Evolutionary conservation across 1,284 basidiomycete species (phyloP).

Genomic region (Agroathelia rolfsii): DNA sequence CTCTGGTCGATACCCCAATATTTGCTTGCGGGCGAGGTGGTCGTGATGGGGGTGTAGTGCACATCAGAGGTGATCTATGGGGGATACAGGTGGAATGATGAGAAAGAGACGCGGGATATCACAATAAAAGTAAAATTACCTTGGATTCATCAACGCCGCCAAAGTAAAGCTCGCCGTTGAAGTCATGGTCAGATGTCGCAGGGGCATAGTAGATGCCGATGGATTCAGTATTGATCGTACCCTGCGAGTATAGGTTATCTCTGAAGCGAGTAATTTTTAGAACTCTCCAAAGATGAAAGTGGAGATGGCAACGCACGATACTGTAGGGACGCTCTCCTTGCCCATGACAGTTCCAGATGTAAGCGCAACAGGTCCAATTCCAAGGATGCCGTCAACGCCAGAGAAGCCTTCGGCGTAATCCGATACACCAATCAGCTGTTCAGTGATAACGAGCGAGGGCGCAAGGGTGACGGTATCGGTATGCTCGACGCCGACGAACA

Average conservation of each 20-base stretch:
- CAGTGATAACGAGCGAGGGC: conserved; percentile 7
- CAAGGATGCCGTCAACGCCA: conserved; percentile 11
- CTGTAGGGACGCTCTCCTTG: background rate
- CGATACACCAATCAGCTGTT: conserved; percentile 10
- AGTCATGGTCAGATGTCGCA: conserved; percentile 9
- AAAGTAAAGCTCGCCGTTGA: too few relatives aligned
- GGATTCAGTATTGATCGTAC: conserved; percentile 12
- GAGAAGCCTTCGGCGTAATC: conserved; percentile 7
- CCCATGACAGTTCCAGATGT: background rate
- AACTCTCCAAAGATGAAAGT: background rate
- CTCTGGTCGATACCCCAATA: conserved; percentile 25
- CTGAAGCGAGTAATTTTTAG: conserved; percentile 15
- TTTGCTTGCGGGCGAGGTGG: conserved; percentile 9
- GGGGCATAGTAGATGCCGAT: conserved; percentile 19
- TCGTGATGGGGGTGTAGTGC: conserved; percentile 9
- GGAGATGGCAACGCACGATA: background rate
- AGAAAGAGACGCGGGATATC: too few relatives aligned
- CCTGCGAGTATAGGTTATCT: conserved; percentile 12
- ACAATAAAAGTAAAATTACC: conserved; percentile 1
- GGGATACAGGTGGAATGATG: too few relatives aligned
- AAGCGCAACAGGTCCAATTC: conserved; percentile 1
- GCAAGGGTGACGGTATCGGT: conserved; percentile 6
- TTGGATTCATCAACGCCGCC: conserved; percentile 12
- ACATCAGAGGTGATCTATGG: conserved; percentile 7
- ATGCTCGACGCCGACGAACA: background rate